phyloP scores from a whole-genome alignment of 169 alveolate genomes.

The Sarcocystis neurona region DNA sequence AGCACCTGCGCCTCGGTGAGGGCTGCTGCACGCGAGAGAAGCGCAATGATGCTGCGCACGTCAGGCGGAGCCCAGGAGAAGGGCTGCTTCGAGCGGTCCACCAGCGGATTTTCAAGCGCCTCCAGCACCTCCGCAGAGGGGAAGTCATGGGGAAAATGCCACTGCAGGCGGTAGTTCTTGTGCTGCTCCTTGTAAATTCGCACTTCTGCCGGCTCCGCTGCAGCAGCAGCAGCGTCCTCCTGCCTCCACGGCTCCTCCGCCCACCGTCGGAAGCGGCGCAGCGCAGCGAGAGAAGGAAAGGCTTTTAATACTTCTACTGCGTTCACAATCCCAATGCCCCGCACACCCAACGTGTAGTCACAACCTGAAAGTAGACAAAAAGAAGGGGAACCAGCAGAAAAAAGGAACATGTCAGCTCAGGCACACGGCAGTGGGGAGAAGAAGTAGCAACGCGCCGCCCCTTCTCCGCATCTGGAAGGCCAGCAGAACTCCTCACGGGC shows the following conservation, averaged over 20 bases:
- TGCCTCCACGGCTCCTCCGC: slow-evolving; percentile 32
- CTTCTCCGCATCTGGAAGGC: neutral
- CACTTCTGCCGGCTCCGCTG: slow-evolving; percentile 39
- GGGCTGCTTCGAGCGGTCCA: slow-evolving; percentile 41
- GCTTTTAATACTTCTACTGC: slow-evolving; percentile 92
- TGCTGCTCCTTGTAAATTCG: slow-evolving; percentile 58
- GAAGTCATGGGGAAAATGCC: slow-evolving; percentile 65
- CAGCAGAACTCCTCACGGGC: no score
- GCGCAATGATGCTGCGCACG: neutral
- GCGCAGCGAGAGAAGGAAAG: slow-evolving; percentile 59
- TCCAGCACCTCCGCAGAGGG: slow-evolving; percentile 65
- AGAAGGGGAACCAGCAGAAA: no score
- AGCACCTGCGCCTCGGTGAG: neutral
- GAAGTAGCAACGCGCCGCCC: neutral
- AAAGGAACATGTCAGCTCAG: neutral
- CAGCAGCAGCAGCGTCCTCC: no score
- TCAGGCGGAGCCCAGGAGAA: slow-evolving; percentile 63
- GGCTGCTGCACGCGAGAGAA: slow-evolving; percentile 11
- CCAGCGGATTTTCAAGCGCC: slow-evolving; percentile 58
- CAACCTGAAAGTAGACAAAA: slow-evolving; percentile 84
- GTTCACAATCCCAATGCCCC: slow-evolving; percentile 94
- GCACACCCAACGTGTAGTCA: slow-evolving; percentile 94
- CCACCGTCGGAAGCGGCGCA: slow-evolving; percentile 30
- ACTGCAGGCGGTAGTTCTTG: slow-evolving; percentile 57
- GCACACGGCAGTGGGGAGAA: neutral